Conservation (phyloP, 2,329 filamentous ascomycete genomes). For the Paecilomyces sp. region DNA sequence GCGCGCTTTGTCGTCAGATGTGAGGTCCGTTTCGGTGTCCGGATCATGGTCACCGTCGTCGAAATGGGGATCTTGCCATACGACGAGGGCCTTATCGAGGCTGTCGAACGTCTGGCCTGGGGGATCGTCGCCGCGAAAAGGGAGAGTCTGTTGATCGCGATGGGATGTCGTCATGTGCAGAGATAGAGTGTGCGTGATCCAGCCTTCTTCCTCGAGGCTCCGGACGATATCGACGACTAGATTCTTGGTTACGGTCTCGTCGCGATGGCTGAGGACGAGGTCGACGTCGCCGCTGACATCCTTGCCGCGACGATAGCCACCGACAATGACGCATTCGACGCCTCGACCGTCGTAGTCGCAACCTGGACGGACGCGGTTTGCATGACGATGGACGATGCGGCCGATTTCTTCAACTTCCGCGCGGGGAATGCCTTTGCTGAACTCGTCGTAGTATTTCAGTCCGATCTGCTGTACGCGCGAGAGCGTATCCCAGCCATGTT, state of each 20-base stretch:
- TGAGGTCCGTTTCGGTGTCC: background rate
- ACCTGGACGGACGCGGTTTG: conserved; percentile 52
- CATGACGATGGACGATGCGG: conserved; percentile 56
- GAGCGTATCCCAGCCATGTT: conserved; percentile 69
- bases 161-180: conserved; percentile 64
- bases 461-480: conserved; percentile 86
- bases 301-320: conserved; percentile 77
- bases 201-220: conserved; percentile 59
- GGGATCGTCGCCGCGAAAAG: conserved; percentile 39
- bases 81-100: conserved; percentile 83
- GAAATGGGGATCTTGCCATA: conserved; percentile 70
- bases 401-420: conserved; percentile 66
- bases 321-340: conserved; percentile 61
- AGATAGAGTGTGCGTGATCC: conserved; percentile 75
- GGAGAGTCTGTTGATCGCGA: conserved; percentile 60
- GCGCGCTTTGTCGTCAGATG: conserved; percentile 5
- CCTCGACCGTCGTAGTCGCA: conserved; percentile 29
- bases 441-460: conserved; percentile 87
- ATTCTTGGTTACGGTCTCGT: conserved; percentile 59
- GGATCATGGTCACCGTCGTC: conserved; percentile 25
- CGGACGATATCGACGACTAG: conserved; percentile 66
- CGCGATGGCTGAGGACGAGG: conserved; percentile 71
- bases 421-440: conserved; percentile 63
- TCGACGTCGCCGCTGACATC: conserved; percentile 72
- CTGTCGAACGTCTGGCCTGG: conserved; percentile 64